These are phyloP conservation scores for Suaeda aralocaspica DNA, from an alignment of 148 eudicot species.

Conservation along the genomic window DNA sequence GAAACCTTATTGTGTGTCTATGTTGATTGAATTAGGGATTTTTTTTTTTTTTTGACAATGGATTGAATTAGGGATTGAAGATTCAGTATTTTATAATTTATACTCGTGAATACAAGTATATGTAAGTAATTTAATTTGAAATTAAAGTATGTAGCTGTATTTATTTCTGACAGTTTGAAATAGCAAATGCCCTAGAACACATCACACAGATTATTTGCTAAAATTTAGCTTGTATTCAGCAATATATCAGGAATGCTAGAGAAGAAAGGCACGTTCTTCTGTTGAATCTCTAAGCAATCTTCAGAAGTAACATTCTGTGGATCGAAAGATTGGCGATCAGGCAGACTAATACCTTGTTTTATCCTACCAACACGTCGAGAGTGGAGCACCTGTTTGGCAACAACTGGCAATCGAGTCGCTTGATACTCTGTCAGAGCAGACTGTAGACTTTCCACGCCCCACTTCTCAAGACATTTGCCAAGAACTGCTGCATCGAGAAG, in stretches of 20 bases:
- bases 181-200: too few relatives aligned
- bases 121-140: too few relatives aligned
- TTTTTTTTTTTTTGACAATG: too few relatives aligned
- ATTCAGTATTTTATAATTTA: too few relatives aligned
- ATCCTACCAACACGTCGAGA: conserved; percentile 62
- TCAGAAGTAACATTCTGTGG: conserved; percentile 38
- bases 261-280: conserved; percentile 59
- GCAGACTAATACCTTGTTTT: conserved; percentile 63
- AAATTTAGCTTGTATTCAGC: neutral
- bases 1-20: too few relatives aligned
- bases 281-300: conserved; percentile 56
- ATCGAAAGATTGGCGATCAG: conserved; percentile 40
- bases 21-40: too few relatives aligned
- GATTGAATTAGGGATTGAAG: too few relatives aligned
- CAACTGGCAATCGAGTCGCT: conserved; percentile 53
- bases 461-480: conserved; percentile 67
- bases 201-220: neutral
- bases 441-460: conserved; percentile 40
- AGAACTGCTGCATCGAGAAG: conserved; percentile 70
- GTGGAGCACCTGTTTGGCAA: conserved; percentile 55
- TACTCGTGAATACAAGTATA: too few relatives aligned
- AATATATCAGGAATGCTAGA: conserved; percentile 36
- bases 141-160: too few relatives aligned
- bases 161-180: neutral
- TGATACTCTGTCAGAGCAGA: conserved; percentile 60